phyloP scores from a whole-genome alignment of 2,329 filamentous ascomycete genomes.

The Sporothrix schenckii region DNA sequence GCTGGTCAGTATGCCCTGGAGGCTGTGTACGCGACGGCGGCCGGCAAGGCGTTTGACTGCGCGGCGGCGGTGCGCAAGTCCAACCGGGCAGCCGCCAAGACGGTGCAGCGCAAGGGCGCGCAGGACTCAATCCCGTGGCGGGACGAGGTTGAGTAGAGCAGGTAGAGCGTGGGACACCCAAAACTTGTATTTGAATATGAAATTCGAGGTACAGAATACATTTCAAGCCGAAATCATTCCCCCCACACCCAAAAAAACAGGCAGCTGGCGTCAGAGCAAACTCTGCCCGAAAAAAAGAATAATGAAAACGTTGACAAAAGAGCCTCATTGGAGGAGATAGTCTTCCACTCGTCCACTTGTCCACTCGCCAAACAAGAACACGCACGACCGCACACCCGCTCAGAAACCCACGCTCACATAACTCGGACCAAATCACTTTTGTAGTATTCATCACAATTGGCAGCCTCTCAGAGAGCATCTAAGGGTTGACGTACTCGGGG shows the following conservation, averaged over 20 bases:
- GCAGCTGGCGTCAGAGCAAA: neutral
- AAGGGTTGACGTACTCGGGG: constrained; percentile 50
- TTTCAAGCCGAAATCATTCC: neutral
- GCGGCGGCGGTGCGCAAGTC: constrained; percentile 63
- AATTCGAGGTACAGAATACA: neutral
- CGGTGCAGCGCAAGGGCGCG: constrained; percentile 67
- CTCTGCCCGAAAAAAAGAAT: neutral
- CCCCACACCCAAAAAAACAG: no score
- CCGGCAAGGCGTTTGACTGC: constrained; percentile 52
- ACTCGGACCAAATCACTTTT: constrained; percentile 17
- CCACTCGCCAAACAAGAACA: neutral
- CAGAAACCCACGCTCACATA: constrained; percentile 20
- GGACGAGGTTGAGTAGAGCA: constrained; percentile 47
- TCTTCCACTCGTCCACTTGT: neutral
- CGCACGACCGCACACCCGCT: neutral
- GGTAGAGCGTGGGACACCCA: no score
- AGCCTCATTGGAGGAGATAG: neutral
- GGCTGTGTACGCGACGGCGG: constrained; percentile 55
- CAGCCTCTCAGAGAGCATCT: constrained; percentile 13
- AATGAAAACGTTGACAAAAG: neutral
- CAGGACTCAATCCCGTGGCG: constrained; percentile 69
- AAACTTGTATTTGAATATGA: neutral
- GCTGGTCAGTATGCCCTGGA: constrained; percentile 83
- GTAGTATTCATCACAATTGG: neutral
- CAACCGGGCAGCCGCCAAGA: constrained; percentile 64